phyloP scores from a whole-genome alignment of 148 eudicot genomes.

The Agrostemma githago region DNA sequence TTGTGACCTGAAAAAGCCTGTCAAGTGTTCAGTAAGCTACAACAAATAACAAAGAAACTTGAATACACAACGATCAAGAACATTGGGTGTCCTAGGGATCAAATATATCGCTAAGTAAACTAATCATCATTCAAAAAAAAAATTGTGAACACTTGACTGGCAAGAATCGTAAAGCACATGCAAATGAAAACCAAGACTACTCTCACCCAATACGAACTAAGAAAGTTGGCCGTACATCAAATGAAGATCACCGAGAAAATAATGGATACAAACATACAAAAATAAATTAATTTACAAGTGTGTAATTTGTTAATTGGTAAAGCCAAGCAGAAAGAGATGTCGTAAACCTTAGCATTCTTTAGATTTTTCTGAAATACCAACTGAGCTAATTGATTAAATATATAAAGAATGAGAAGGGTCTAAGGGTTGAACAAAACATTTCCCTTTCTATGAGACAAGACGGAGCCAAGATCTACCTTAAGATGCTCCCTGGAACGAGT shows the following conservation, averaged over 20 bases:
- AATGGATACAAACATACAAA: neutral
- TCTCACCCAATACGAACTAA: neutral
- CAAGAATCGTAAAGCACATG: neutral
- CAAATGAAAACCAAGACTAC: neutral
- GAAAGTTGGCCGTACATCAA: neutral
- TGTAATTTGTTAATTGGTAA: too few relatives aligned
- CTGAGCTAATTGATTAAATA: neutral
- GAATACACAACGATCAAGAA: constrained; percentile 12
- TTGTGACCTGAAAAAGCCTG: constrained; percentile 95
- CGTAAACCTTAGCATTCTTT: neutral
- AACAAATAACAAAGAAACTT: constrained; percentile 17
- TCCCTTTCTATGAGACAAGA: neutral
- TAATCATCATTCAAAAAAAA: neutral
- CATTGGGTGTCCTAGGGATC: neutral
- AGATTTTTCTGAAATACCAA: neutral
- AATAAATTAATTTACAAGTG: neutral
- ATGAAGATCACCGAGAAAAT: neutral
- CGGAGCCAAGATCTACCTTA: constrained; percentile 41
- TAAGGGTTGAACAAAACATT: neutral
- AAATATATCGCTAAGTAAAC: neutral
- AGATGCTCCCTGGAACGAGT: constrained; percentile 74
- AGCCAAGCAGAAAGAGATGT: neutral
- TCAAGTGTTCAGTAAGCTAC: constrained; percentile 28
- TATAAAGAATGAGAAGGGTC: neutral
- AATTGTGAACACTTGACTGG: neutral